A percentile compares a stretch with the other conserved stretches of the same genome.
These are phyloP conservation scores for Myxozyma vanderwaltii DNA, from an alignment of 805 yeast genomes.

Conservation along the genomic window DNA sequence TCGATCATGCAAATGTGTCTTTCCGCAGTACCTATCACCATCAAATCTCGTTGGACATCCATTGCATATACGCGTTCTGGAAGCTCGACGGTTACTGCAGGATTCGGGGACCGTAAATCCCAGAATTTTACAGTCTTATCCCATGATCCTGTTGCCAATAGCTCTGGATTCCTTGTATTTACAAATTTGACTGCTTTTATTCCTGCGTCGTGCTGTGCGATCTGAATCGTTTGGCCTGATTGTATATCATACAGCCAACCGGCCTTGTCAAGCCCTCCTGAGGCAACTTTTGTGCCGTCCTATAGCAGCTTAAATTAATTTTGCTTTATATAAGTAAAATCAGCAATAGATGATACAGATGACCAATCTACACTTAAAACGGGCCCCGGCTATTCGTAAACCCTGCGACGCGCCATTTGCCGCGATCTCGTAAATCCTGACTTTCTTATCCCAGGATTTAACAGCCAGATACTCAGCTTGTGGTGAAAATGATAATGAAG, in stretches of 20 bases:
- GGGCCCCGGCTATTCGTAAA: slow-evolving; percentile 88
- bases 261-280: slow-evolving; percentile 90
- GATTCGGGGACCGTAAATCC: slow-evolving; percentile 83
- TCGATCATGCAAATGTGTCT: slow-evolving; percentile 77
- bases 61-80: slow-evolving; percentile 91
- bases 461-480: slow-evolving; percentile 78
- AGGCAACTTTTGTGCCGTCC: slow-evolving; percentile 84
- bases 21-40: slow-evolving; percentile 95
- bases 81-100: slow-evolving; percentile 75
- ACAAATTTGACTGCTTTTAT: slow-evolving; percentile 75
- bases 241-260: slow-evolving; percentile 81
- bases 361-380: slow-evolving; percentile 83
- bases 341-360: slow-evolving; percentile 8
- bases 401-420: slow-evolving; percentile 80
- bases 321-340: background rate
- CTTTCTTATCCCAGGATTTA: slow-evolving; percentile 96
- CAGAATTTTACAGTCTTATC: slow-evolving; percentile 92
- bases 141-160: slow-evolving; percentile 93
- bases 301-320: slow-evolving; percentile 30
- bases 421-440: slow-evolving; percentile 84
- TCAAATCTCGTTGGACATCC: slow-evolving; percentile 77
- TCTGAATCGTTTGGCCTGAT: slow-evolving; percentile 76
- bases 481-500: slow-evolving; percentile 84
- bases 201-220: slow-evolving; percentile 83
- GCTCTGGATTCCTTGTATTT: slow-evolving; percentile 78